Evolutionary conservation across 2,329 filamentous ascomycete genomes (phyloP).

Genomic region (Botrytis porri): DNA sequence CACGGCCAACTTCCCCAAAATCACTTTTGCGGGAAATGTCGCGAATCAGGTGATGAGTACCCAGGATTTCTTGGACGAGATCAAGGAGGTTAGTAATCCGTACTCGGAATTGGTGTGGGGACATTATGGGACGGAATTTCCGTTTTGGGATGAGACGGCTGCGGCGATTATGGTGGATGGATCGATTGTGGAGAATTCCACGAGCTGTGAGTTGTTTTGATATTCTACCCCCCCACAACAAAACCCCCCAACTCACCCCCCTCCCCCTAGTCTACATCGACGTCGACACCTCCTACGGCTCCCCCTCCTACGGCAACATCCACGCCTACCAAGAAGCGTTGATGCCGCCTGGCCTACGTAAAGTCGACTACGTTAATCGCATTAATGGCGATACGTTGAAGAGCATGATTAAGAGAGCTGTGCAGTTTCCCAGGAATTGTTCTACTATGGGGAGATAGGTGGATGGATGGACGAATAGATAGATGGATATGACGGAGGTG

Average conservation of each 20-base stretch:
- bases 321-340: slow-evolving; percentile 44
- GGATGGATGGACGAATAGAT: background rate
- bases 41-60: slow-evolving; percentile 47
- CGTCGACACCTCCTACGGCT: slow-evolving; percentile 43
- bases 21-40: slow-evolving; percentile 46
- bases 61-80: slow-evolving; percentile 41
- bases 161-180: slow-evolving; percentile 43
- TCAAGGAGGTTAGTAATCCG: slow-evolving; percentile 40
- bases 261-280: slow-evolving; percentile 41
- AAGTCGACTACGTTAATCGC: slow-evolving; percentile 43
- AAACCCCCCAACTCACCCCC: background rate
- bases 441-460: slow-evolving; percentile 8
- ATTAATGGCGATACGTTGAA: slow-evolving; percentile 41
- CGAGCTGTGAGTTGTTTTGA: slow-evolving; percentile 36
- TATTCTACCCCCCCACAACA: background rate
- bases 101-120: slow-evolving; percentile 42
- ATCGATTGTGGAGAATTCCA: slow-evolving; percentile 41
- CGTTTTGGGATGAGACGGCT: slow-evolving; percentile 48
- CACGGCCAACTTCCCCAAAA: slow-evolving; percentile 47
- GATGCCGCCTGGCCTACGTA: slow-evolving; percentile 39
- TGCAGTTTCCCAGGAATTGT: slow-evolving; percentile 30
- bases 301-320: slow-evolving; percentile 44
- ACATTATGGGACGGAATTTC: slow-evolving; percentile 42
- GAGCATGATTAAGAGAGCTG: slow-evolving; percentile 40
- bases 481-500: background rate